Conservation (phyloP, 1,284 basidiomycete species). For the Cryptococcus deneoformans region DNA sequence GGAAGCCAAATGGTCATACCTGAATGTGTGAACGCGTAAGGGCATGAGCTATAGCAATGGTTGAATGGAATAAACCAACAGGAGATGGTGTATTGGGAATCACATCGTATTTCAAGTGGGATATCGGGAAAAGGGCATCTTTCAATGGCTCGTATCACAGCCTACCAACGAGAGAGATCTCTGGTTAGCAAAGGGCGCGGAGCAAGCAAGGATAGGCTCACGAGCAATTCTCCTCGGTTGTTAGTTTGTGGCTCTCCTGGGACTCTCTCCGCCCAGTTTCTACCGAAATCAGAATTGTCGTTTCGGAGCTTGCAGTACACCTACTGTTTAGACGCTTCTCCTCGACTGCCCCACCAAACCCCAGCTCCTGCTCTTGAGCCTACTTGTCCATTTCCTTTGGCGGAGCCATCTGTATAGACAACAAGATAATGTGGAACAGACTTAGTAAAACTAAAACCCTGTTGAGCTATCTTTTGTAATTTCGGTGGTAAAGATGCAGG, state of each 20-base stretch:
- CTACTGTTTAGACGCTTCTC: constrained; percentile 26
- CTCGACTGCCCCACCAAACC: constrained; percentile 41
- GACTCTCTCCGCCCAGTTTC: constrained; percentile 44
- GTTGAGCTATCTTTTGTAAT: constrained; percentile 14
- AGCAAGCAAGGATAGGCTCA: constrained; percentile 14
- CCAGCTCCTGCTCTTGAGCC: constrained; percentile 45
- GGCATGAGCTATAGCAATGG: background rate
- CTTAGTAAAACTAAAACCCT: constrained; percentile 33
- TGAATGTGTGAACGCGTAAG: constrained; percentile 4
- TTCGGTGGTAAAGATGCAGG: constrained; percentile 10
- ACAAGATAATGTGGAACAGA: constrained; percentile 29
- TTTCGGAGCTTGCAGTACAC: constrained; percentile 1
- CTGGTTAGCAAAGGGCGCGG: background rate
- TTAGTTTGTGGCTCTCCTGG: constrained; percentile 49
- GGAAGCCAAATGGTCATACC: constrained; percentile 48
- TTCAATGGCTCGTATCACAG: constrained; percentile 49
- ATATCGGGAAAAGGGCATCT: constrained; percentile 42
- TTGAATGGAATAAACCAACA: constrained; percentile 26
- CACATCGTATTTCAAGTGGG: constrained; percentile 50
- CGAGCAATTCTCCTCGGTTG: constrained; percentile 50
- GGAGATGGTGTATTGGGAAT: constrained; percentile 49
- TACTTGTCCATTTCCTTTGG: constrained; percentile 39
- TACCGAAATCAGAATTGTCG: background rate
- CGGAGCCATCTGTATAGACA: constrained; percentile 48
- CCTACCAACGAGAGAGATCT: constrained; percentile 18